Conservation (phyloP, 352 stramenopile species). For the Pythium folliculosum region DNA sequence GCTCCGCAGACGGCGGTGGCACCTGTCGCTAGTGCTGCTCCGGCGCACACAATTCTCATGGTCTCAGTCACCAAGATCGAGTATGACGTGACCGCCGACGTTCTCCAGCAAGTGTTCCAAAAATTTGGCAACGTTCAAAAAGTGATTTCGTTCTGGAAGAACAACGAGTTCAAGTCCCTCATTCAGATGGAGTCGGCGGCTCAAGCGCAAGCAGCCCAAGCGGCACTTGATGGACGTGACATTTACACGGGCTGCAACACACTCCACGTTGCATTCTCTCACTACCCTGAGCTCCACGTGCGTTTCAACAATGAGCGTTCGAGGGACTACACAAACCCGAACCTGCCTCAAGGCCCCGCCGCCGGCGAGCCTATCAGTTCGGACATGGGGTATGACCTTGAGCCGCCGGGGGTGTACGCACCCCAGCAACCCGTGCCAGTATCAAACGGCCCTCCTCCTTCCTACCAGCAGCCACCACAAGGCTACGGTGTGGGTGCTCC, state of each 20-base stretch:
- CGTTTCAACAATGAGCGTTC: conserved; percentile 80
- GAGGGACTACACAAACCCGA: conserved; percentile 75
- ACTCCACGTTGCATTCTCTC: conserved; percentile 79
- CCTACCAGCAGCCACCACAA: conserved; percentile 23
- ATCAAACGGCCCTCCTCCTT: background rate
- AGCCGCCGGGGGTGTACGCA: conserved; percentile 23
- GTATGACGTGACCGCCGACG: conserved; percentile 80
- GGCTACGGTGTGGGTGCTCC: background rate
- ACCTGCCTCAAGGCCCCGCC: conserved; percentile 48
- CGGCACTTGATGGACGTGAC: conserved; percentile 72
- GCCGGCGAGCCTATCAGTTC: background rate
- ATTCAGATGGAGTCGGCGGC: conserved; percentile 79
- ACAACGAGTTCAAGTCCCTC: conserved; percentile 80
- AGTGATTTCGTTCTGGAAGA: conserved; percentile 83
- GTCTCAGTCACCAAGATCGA: conserved; percentile 81
- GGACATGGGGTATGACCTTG: conserved; percentile 17
- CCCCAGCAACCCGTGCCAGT: conserved; percentile 6
- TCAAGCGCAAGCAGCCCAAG: conserved; percentile 69
- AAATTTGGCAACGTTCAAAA: conserved; percentile 87
- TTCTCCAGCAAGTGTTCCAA: conserved; percentile 81
- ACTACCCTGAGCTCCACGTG: conserved; percentile 65
- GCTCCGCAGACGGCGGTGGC: background rate
- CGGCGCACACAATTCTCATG: conserved; percentile 75
- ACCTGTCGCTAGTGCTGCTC: conserved; percentile 4
- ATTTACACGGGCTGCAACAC: conserved; percentile 88